Base-by-base conservation (phyloP, 495 filamentous ascomycete genomes). In the Stereocaulon alpinum region DNA sequence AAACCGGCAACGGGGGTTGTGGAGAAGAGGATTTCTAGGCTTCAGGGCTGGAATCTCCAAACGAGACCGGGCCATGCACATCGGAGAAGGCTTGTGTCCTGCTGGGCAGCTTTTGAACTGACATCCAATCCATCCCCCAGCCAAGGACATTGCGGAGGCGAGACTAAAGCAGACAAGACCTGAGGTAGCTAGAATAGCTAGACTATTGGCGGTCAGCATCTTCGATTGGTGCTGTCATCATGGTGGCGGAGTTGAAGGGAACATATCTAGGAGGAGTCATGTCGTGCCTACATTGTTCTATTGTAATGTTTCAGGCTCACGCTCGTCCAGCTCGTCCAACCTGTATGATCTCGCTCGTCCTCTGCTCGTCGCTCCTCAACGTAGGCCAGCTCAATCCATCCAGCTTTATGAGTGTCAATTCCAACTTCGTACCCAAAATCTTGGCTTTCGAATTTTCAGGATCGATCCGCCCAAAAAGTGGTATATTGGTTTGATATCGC, bases 361-460 rank as follows among this genome's bases (percentile, higher is more conserved):
- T 77, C 64, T 77, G 80, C 62, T 94, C 90, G 67, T 92, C 88
- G 63, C 86, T 89, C 62, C 89, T 82, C 69, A 96, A 71, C n/a
- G 91, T 87, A 37, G 89, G 87, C 91, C 91, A 96, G 69, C 87
- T 86, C 50, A 75, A 79, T 49, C 86, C 87, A 74, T 96, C 86
- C 3, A 81, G 82, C 79, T 96, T 96, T 62, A 76, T 78, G 55
- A 98, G 78, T 32, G 78, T 88, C 62, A 97, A 74, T 68, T 98
- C 94, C 43, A 97, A 74, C 75, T 98, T 98, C 10, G 93, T 96
- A n/a, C 90, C 91, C 71, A 96, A 76, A 42, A 98, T 86, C 70
- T 87, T 89, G 74, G 84, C 93, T 58, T 74, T 80, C 44, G 86
- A 89, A 65, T 84, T 80, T 52, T 80, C 82, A 10, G 86, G 66